Conservation (phyloP, 345 rosid species). For the Dovyalis caffra region DNA sequence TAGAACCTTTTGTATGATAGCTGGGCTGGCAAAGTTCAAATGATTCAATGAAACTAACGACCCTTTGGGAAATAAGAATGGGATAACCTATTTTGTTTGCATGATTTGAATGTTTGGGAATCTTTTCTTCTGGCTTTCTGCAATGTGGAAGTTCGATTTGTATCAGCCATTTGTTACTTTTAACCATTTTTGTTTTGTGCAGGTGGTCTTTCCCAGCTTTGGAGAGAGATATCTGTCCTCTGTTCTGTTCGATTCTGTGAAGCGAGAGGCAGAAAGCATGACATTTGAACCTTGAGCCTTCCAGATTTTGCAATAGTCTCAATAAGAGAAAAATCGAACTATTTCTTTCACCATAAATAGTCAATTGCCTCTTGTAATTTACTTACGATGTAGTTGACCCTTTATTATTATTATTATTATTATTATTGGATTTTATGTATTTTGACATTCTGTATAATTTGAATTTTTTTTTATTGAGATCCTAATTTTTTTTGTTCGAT, state of each 20-base stretch:
- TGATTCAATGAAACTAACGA: background rate
- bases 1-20: background rate
- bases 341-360: no score
- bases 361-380: no score
- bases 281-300: slow-evolving; percentile 52
- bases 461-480: no score
- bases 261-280: slow-evolving; percentile 69
- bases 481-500: no score
- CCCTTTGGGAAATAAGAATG: background rate
- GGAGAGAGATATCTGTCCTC: slow-evolving; percentile 86
- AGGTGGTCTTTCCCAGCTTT: slow-evolving; percentile 55
- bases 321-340: no score
- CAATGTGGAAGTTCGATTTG: background rate
- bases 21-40: background rate
- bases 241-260: slow-evolving; percentile 63
- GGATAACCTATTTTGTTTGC: background rate
- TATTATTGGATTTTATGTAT: no score
- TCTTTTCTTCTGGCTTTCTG: background rate
- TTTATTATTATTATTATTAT: no score
- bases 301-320: background rate
- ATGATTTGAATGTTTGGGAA: background rate
- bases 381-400: no score
- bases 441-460: no score
- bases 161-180: background rate
- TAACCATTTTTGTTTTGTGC: background rate